Conservation (phyloP, 148 eudicot genomes). For the Nepenthes gracilis region DNA sequence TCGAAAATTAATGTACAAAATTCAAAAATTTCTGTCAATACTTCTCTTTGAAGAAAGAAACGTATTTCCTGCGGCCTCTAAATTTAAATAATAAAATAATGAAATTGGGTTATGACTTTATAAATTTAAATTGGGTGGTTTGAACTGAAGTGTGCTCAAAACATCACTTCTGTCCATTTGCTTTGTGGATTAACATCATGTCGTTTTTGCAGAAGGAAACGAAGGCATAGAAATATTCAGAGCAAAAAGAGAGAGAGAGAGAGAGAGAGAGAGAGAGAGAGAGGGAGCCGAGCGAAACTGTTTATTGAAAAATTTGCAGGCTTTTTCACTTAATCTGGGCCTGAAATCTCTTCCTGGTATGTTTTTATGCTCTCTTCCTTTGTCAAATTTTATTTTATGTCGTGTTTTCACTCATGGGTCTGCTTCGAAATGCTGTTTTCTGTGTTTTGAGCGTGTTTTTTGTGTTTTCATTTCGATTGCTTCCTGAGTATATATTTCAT, state of each 20-base stretch:
- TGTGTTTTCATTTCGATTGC: too few species aligned
- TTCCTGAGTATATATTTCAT: too few species aligned
- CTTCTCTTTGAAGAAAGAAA: too few species aligned
- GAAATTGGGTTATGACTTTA: too few species aligned
- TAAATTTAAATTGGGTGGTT: conserved; percentile 8
- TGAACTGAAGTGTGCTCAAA: conserved; percentile 1
- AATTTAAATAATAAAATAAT: too few species aligned
- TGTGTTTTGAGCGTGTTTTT: too few species aligned
- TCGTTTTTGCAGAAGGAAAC: conserved; percentile 5
- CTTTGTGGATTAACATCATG: conserved; percentile 7
- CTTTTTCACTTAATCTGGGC: background rate
- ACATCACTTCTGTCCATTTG: background rate
- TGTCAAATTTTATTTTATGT: too few species aligned
- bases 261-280: background rate
- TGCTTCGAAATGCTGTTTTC: too few species aligned
- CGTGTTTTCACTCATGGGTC: too few species aligned
- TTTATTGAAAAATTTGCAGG: background rate
- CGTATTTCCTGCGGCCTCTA: too few species aligned
- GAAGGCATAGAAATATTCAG: background rate
- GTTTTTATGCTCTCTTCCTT: background rate
- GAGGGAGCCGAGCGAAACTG: background rate
- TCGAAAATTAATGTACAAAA: too few species aligned
- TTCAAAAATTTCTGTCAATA: too few species aligned
- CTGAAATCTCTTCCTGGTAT: background rate
- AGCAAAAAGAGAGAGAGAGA: conserved; percentile 2